Evolutionary conservation across 768 basidiomycete genomes (phyloP), one percentile per base, ranked within the genome.

Genomic region (Trametes cingulata): DNA sequence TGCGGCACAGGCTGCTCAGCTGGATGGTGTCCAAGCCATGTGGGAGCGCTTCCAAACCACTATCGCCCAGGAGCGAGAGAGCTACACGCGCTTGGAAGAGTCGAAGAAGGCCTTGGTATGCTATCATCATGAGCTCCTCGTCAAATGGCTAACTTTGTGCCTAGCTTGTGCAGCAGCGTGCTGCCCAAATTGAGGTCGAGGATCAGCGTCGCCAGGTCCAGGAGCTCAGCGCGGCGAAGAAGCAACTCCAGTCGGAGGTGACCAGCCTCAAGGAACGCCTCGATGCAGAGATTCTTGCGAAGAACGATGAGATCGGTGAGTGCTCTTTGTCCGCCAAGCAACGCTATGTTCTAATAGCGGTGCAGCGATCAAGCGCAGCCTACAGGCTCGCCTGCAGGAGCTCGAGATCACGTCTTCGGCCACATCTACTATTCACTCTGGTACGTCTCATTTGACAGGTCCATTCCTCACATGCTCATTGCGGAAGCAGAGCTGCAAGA

Each of bases 101-200:
- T 88, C 87, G 15, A 78, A 84, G 46, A 87, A 85, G 67, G 86
- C 88, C 53, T 70, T 90, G 65, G 86, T 89, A 71, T 62, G 85
- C 72, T 17, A 20, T 19, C 12, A 2, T 7, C n/a, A 19, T 24
- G 22, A 22, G n/a, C 9, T 15, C 33, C 39, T 37, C 22, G 6
- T 19, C 14, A 3, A 8, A 37, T 40, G 29, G 42, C 45, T 61
- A 63, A 27, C 52, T 39, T 29, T 14, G 24, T 63, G n/a, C n/a
- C n/a, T n/a, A 91, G 88, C 69, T 87, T 33, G 80, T 85, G 12
- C 88, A 88, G 68, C 87, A 90, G 68, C 80, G 84, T 22, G 80
- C 81, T 6, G 74, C 82, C 25, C 85, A 86, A 57, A 78, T 78
- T 35, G 88, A 93, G 70, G 68, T 91, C 37, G 85, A 93, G 67